Conservation (phyloP, 768 basidiomycete genomes). For the Boletus pseudo-olivaceus region DNA sequence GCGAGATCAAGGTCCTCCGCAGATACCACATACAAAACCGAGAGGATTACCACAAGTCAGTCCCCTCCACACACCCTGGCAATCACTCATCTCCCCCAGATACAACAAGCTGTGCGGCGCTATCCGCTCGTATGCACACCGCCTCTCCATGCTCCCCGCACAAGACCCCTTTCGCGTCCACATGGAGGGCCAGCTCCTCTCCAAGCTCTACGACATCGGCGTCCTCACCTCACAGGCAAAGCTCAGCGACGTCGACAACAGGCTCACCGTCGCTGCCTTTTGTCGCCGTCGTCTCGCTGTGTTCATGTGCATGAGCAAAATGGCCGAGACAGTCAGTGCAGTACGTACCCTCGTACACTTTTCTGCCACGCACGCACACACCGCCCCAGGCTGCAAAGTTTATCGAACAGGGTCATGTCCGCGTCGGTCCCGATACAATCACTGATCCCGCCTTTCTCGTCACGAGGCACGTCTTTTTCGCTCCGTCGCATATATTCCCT, state of each 20-base stretch:
- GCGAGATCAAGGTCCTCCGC: slow-evolving; percentile 93
- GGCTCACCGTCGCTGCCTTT: slow-evolving; percentile 92
- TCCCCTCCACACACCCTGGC: not conserved
- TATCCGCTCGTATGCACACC: slow-evolving; percentile 80
- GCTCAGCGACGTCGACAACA: slow-evolving; percentile 90
- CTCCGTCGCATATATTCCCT: slow-evolving; percentile 1
- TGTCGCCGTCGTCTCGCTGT: slow-evolving; percentile 91
- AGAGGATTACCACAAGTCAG: slow-evolving; percentile 89
- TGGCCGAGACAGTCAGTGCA: slow-evolving; percentile 93
- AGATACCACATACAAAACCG: slow-evolving; percentile 93
- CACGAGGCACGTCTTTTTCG: slow-evolving; percentile 54
- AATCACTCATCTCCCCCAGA: slow-evolving; percentile 32
- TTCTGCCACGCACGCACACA: slow-evolving; percentile 7
- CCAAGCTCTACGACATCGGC: slow-evolving; percentile 97
- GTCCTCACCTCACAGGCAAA: slow-evolving; percentile 84
- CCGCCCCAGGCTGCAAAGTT: slow-evolving; percentile 84
- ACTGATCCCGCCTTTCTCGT: slow-evolving; percentile 97
- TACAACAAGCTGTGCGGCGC: slow-evolving; percentile 96
- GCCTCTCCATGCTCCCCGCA: slow-evolving; percentile 80
- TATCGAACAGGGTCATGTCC: slow-evolving; percentile 97
- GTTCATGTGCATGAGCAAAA: slow-evolving; percentile 86
- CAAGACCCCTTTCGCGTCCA: slow-evolving; percentile 84
- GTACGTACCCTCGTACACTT: slow-evolving; percentile 45
- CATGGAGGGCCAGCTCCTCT: slow-evolving; percentile 83
- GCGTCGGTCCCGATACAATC: slow-evolving; percentile 93